Evolutionary conservation across 208 protist genomes (phyloP).

Genomic region (Endotrypanum monterogeii): DNA sequence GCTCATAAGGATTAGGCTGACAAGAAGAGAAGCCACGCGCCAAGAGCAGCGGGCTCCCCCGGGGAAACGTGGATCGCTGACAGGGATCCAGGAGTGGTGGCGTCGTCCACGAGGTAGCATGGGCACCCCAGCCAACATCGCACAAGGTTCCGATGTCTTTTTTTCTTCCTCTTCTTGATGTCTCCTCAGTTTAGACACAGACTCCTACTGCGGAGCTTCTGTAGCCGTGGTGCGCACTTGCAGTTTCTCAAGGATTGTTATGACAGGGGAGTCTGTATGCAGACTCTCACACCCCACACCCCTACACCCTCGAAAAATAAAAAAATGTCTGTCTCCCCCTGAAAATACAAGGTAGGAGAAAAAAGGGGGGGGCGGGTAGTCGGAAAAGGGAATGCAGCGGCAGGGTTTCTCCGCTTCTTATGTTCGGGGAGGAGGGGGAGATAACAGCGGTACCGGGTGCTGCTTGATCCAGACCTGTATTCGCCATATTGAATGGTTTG

Average conservation of each 20-base stretch:
- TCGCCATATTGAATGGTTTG: too few species aligned
- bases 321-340: too few species aligned
- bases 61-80: neutral
- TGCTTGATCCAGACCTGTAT: too few species aligned
- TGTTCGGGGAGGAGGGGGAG: neutral
- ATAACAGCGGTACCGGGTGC: too few species aligned
- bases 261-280: neutral
- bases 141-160: constrained; percentile 2
- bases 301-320: neutral
- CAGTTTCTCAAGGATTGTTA: neutral
- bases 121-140: neutral
- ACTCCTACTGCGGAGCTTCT: neutral
- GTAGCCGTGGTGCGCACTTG: neutral
- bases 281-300: neutral
- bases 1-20: neutral
- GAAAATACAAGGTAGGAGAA: neutral
- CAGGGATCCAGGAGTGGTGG: neutral
- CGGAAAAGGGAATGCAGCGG: neutral
- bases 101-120: neutral
- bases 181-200: neutral
- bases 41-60: neutral
- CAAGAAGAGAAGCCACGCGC: neutral
- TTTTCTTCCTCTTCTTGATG: neutral
- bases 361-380: neutral
- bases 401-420: too few species aligned